Percentiles rank a stretch among this genome's conserved stretches.
Evolutionary conservation across 805 yeast species (phyloP).

Genomic region (Cyberlindnera misumaiensis): DNA sequence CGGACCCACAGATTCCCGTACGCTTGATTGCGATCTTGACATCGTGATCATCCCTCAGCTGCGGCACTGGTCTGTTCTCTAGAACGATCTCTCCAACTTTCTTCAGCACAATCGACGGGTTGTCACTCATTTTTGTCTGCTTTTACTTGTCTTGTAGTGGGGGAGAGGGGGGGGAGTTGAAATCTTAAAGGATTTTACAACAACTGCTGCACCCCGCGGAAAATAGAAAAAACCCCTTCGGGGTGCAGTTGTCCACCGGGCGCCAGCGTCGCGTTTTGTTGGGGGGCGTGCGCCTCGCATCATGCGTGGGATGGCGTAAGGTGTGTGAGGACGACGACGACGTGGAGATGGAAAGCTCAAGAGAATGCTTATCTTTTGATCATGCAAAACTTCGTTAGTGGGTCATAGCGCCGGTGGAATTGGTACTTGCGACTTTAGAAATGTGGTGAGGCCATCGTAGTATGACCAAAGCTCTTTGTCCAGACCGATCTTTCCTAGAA

Average conservation of each 20-base stretch:
- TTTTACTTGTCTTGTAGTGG: neutral
- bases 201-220: too few species aligned
- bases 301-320: too few species aligned
- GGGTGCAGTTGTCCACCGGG: too few species aligned
- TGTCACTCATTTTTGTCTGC: conserved; percentile 12
- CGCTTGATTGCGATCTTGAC: conserved; percentile 72
- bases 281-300: too few species aligned
- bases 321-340: too few species aligned
- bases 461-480: conserved; percentile 2
- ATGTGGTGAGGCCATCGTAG: conserved; percentile 10
- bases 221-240: too few species aligned
- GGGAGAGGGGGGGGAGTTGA: too few species aligned
- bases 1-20: conserved; percentile 88
- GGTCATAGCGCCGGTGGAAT: neutral
- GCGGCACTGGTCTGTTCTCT: conserved; percentile 66
- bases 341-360: too few species aligned
- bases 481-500: conserved; percentile 5
- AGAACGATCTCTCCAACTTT: conserved; percentile 55
- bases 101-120: conserved; percentile 48
- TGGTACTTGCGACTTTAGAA: conserved; percentile 8
- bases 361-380: too few species aligned
- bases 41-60: conserved; percentile 51
- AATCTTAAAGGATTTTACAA: too few species aligned
- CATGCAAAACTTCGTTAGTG: too few species aligned
- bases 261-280: too few species aligned